A percentile compares a stretch with the other conserved stretches of the same genome.
Evolutionary conservation across 2,329 filamentous ascomycete genomes (phyloP).

Genomic region (Penicillium sp.): DNA sequence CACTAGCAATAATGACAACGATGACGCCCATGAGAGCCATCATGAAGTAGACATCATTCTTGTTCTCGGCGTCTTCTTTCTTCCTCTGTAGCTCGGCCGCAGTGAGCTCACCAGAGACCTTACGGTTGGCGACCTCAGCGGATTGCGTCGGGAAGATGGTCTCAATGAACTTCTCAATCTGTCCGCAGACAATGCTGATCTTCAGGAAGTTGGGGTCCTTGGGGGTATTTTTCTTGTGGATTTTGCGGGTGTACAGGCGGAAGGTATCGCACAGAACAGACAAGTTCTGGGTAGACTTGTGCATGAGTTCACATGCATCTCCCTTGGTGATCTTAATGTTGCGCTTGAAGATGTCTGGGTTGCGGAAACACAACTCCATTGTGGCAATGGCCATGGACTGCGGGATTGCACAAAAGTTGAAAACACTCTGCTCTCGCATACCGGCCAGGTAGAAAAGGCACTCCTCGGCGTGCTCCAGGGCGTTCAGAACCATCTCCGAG

Average conservation of each 20-base stretch:
- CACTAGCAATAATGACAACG: slow-evolving; percentile 66
- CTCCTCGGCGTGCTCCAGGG: slow-evolving; percentile 81
- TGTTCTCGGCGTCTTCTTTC: slow-evolving; percentile 50
- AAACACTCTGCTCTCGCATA: slow-evolving; percentile 91
- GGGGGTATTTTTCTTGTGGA: slow-evolving; percentile 91
- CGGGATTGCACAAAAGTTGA: slow-evolving; percentile 98
- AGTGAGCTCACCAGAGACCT: slow-evolving; percentile 53
- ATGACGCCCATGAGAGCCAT: slow-evolving; percentile 68
- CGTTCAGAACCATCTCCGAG: slow-evolving; percentile 92
- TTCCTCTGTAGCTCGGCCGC: slow-evolving; percentile 57
- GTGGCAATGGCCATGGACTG: slow-evolving; percentile 98
- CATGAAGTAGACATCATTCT: slow-evolving; percentile 61
- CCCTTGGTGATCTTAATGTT: slow-evolving; percentile 98
- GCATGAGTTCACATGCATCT: slow-evolving; percentile 86
- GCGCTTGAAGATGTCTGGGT: slow-evolving; percentile 76
- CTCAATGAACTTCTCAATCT: slow-evolving; percentile 96
- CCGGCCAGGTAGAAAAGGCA: slow-evolving; percentile 98
- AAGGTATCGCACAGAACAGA: slow-evolving; percentile 78
- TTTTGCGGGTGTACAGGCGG: slow-evolving; percentile 71
- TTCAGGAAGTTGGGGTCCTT: slow-evolving; percentile 87
- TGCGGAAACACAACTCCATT: slow-evolving; percentile 86
- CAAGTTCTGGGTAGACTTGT: slow-evolving; percentile 87
- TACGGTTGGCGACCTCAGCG: slow-evolving; percentile 54
- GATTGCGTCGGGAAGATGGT: slow-evolving; percentile 84
- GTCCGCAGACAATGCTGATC: slow-evolving; percentile 82